Evolutionary conservation across 371 early-diverging fungal genomes (phyloP).

Genomic region (Sporodiniella umbellata): DNA sequence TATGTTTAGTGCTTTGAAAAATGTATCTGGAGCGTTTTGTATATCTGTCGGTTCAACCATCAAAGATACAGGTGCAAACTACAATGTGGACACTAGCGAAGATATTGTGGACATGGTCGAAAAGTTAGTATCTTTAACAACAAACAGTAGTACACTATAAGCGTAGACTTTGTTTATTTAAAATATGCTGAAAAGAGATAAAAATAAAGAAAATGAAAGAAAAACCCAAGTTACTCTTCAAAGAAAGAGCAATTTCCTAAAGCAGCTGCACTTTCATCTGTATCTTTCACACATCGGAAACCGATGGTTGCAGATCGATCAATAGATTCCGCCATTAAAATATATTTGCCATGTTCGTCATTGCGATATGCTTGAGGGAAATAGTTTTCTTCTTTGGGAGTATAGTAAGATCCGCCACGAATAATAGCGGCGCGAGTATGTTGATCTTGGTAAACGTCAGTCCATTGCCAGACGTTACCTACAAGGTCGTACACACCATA

Average conservation of each 20-base stretch:
- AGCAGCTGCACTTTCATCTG: conserved; percentile 24
- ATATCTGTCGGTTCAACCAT: conserved; percentile 36
- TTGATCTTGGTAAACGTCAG: conserved; percentile 26
- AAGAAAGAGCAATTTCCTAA: conserved; percentile 21
- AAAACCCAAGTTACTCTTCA: neutral
- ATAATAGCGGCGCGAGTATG: conserved; percentile 26
- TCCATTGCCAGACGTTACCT: conserved; percentile 34
- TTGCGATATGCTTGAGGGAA: conserved; percentile 32
- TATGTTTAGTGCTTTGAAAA: conserved; percentile 73
- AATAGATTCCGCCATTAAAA: conserved; percentile 24
- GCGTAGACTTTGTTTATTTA: neutral
- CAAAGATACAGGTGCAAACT: conserved; percentile 31
- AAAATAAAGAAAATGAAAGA: neutral
- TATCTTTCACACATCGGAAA: conserved; percentile 33
- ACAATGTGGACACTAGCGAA: conserved; percentile 32
- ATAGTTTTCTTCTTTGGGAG: conserved; percentile 16
- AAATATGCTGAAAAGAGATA: neutral
- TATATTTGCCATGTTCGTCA: conserved; percentile 24
- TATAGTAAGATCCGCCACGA: conserved; percentile 31
- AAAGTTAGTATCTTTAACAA: conserved; percentile 14
- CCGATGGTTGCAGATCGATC: conserved; percentile 27
- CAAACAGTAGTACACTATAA: conserved; percentile 12
- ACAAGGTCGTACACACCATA: conserved; percentile 30
- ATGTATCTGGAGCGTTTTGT: conserved; percentile 22
- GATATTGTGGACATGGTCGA: conserved; percentile 28